Percentiles rank a stretch among this genome's conserved stretches.
These are phyloP conservation scores for Pichia manshurica DNA, from an alignment of 805 yeast genomes.

Conservation along the genomic window DNA sequence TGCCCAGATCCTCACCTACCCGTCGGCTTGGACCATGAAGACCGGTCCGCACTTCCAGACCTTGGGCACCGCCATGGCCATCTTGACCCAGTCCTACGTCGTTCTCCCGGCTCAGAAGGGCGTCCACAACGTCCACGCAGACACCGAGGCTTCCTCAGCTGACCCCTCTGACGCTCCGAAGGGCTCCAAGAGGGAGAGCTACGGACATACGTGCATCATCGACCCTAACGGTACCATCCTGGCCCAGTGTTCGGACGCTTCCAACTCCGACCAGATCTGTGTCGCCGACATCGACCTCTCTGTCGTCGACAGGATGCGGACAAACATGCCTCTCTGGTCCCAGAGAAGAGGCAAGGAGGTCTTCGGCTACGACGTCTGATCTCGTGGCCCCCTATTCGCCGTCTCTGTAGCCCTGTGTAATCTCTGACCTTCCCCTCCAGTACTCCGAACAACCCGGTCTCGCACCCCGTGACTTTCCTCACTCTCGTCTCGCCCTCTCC, in stretches of 20 bases:
- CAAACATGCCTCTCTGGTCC: constrained; percentile 69
- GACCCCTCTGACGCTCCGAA: too few species aligned
- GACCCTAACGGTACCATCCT: constrained; percentile 88
- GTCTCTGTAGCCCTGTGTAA: too few species aligned
- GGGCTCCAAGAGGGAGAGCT: constrained; percentile 52
- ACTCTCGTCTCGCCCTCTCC: neutral
- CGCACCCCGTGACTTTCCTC: neutral
- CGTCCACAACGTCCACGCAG: constrained; percentile 38
- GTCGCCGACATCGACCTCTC: constrained; percentile 63
- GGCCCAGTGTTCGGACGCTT: constrained; percentile 48
- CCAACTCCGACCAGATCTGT: constrained; percentile 36
- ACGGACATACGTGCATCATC: constrained; percentile 81
- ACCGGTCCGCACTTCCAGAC: constrained; percentile 93
- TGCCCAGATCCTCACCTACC: constrained; percentile 73
- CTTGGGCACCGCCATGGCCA: constrained; percentile 77
- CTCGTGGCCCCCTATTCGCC: neutral
- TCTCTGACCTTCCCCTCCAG: too few species aligned
- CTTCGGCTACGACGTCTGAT: constrained; percentile 39
- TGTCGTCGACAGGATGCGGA: constrained; percentile 44
- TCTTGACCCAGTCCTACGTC: constrained; percentile 83
- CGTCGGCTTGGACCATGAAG: constrained; percentile 87
- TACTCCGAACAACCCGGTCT: neutral
- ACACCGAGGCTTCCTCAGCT: neutral
- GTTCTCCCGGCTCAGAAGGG: constrained; percentile 90
- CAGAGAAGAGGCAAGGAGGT: constrained; percentile 62